A percentile compares a stretch with the other conserved stretches of the same genome.
Evolutionary conservation across 129 eudicot genomes (phyloP).

Genomic region (Artemisia tridentata): DNA sequence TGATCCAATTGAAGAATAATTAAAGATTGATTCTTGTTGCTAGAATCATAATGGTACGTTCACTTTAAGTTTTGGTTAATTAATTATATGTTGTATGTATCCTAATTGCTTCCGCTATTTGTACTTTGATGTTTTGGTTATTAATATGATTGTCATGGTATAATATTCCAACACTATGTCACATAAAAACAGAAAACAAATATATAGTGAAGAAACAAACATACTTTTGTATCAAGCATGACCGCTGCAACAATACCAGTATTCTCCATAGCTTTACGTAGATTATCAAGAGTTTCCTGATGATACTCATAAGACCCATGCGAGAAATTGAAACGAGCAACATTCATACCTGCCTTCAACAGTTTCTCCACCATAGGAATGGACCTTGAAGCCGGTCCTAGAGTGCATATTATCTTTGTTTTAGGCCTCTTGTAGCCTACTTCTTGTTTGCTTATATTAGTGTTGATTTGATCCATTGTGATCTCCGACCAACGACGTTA

Average conservation of each 20-base stretch:
- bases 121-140: too few species aligned
- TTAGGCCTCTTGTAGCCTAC: slow-evolving; percentile 31
- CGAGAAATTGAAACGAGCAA: slow-evolving; percentile 46
- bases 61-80: too few species aligned
- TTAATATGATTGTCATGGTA: too few species aligned
- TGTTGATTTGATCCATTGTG: slow-evolving; percentile 28
- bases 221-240: slow-evolving; percentile 44
- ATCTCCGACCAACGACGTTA: neutral
- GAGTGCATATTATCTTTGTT: slow-evolving; percentile 39
- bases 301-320: slow-evolving; percentile 43
- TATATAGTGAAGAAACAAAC: neutral
- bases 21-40: too few species aligned
- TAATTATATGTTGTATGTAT: too few species aligned
- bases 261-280: slow-evolving; percentile 35
- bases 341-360: slow-evolving; percentile 39
- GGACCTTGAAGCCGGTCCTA: slow-evolving; percentile 38
- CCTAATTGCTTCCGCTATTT: too few species aligned
- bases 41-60: too few species aligned
- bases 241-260: slow-evolving; percentile 38
- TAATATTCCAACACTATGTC: too few species aligned
- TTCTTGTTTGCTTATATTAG: slow-evolving; percentile 11
- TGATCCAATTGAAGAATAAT: too few species aligned
- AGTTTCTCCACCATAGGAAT: slow-evolving; percentile 36
- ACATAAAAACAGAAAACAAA: neutral
- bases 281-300: slow-evolving; percentile 44